Evolutionary conservation across 768 basidiomycete species (phyloP), one percentile per base, ranked within the genome.

Genomic region (Kwoniella shandongensis): DNA sequence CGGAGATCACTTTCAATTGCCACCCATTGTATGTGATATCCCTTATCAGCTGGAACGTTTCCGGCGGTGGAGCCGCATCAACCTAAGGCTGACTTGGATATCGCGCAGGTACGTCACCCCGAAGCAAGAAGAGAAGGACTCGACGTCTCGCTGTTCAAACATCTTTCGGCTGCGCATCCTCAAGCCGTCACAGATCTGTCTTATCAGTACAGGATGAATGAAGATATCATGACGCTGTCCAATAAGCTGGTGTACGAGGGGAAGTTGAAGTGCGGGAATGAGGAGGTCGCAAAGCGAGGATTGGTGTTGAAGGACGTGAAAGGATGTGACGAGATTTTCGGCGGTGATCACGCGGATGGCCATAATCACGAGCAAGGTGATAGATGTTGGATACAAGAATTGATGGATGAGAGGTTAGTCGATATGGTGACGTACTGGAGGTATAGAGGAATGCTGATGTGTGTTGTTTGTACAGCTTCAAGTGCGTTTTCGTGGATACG

Each of bases 1-100:
- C 17, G 96, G 96, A 6, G 96, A 98, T 72, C 96, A 99, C 77
- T 91, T 88, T 79, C 96, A 99, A 69, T 84, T 99, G 1, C 94
- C 94, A 10, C 96, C 96, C 0, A 82, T 98, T 38, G 94, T 94
- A 65, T 55, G 82, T 65, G 1, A 20, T 29, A 51, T 32, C 32
- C 32, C 32, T 32, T 13, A 32, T 6, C n/a, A n/a, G n/a, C n/a
- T n/a, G n/a, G n/a, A n/a, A n/a, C n/a, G n/a, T n/a, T n/a, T n/a
- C n/a, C n/a, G n/a, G n/a, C n/a, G n/a, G n/a, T n/a, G n/a, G n/a
- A n/a, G n/a, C n/a, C n/a, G n/a, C n/a, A n/a, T n/a, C n/a, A n/a
- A n/a, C n/a, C n/a, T n/a, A n/a, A n/a, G n/a, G n/a, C n/a, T n/a
- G n/a, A n/a, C n/a, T n/a, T n/a, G n/a, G n/a, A n/a, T 25, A 5